Evolutionary conservation across 805 yeast genomes (phyloP).

Genomic region (Candida orba): DNA sequence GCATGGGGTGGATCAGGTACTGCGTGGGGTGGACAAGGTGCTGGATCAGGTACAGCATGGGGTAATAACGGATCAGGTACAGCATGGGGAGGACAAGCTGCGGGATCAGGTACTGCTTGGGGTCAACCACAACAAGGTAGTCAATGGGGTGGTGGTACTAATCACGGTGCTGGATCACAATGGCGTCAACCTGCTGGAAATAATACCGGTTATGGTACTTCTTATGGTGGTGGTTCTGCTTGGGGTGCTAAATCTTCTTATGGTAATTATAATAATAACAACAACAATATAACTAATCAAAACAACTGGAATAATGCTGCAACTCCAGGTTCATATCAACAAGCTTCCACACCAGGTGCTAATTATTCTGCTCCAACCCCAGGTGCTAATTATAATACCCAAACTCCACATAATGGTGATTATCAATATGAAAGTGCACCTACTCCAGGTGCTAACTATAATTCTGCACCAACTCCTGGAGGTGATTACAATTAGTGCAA

Average conservation of each 20-base stretch:
- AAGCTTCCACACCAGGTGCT: constrained; percentile 30
- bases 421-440: constrained; percentile 7
- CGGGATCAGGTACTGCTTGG: constrained; percentile 34
- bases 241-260: constrained; percentile 29
- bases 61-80: constrained; percentile 26
- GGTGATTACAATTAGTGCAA: constrained; percentile 3
- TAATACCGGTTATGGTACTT: constrained; percentile 32
- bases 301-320: constrained; percentile 24
- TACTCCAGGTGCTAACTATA: constrained; percentile 12
- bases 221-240: constrained; percentile 37
- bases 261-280: constrained; percentile 9
- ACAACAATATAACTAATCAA: constrained; percentile 9
- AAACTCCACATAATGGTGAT: constrained; percentile 13
- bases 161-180: constrained; percentile 7
- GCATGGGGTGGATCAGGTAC: constrained; percentile 31
- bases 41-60: constrained; percentile 34
- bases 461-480: constrained; percentile 4
- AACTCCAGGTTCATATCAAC: constrained; percentile 28
- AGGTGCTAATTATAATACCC: constrained; percentile 26
- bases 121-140: constrained; percentile 25
- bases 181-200: constrained; percentile 15
- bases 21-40: constrained; percentile 32
- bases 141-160: constrained; percentile 16
- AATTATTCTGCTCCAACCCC: constrained; percentile 31
- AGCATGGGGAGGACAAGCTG: constrained; percentile 28